Evolutionary conservation across 2,329 filamentous ascomycete genomes (phyloP).

Genomic region (Penicillium sp.): DNA sequence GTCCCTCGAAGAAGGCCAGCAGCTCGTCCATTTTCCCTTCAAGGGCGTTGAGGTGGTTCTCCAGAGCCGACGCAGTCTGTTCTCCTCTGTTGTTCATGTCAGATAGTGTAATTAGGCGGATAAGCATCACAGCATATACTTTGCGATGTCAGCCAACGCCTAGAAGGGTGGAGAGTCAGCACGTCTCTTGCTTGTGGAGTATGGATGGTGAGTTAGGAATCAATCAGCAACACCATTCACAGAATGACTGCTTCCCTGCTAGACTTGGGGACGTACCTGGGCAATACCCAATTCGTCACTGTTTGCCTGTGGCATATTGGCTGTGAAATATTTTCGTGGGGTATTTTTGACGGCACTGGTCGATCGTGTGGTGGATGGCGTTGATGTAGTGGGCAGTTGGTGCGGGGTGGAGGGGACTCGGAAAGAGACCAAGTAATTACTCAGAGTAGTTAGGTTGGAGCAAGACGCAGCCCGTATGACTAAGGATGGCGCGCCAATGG

Average conservation of each 20-base stretch:
- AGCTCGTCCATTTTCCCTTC: constrained; percentile 35
- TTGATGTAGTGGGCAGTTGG: too few species aligned
- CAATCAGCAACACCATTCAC: neutral
- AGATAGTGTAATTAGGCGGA: constrained; percentile 3
- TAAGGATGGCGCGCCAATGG: too few species aligned
- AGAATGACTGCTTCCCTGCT: neutral
- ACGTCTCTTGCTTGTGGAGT: neutral
- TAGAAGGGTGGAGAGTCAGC: constrained; percentile 1
- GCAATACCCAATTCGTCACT: constrained; percentile 7
- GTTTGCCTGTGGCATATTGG: constrained; percentile 6
- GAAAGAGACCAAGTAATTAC: too few species aligned
- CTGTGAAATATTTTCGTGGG: neutral
- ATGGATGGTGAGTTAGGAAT: neutral
- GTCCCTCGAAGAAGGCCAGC: constrained; percentile 29
- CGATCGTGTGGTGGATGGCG: neutral
- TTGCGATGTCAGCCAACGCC: constrained; percentile 28
- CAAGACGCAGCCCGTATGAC: too few species aligned
- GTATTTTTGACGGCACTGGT: neutral
- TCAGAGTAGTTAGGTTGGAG: too few species aligned
- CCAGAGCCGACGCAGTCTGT: constrained; percentile 27
- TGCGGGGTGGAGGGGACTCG: too few species aligned
- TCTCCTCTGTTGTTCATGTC: constrained; percentile 23
- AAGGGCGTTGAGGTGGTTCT: constrained; percentile 24
- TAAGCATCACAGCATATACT: constrained; percentile 14
- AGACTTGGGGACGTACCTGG: constrained; percentile 2